Evolutionary conservation across 2,329 filamentous ascomycete genomes (phyloP).

Genomic region (Penicillium nordicum): DNA sequence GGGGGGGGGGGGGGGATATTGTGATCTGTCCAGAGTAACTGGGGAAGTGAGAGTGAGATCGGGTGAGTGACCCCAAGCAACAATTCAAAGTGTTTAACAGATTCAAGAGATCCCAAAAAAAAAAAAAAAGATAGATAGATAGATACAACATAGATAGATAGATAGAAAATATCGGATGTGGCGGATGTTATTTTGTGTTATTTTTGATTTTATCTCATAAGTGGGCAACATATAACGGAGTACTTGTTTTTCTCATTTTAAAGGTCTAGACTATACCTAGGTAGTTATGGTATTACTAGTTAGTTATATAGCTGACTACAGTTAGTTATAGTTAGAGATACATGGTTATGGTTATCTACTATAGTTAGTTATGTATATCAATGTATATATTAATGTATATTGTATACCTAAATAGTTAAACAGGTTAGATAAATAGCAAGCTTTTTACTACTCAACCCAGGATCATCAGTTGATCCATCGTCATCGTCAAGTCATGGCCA

Average conservation of each 20-base stretch:
- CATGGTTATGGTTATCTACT: no score
- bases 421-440: background rate
- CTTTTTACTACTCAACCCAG: background rate
- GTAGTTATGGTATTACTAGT: no score
- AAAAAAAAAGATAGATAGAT: background rate
- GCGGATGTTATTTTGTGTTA: slow-evolving; percentile 7
- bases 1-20: slow-evolving; percentile 9
- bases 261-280: no score
- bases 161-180: slow-evolving; percentile 4
- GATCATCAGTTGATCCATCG: background rate
- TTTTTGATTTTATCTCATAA: background rate
- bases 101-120: background rate
- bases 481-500: background rate
- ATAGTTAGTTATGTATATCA: no score
- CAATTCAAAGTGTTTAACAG: background rate
- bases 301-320: no score
- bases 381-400: background rate
- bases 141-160: background rate
- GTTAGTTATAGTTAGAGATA: no score
- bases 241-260: no score
- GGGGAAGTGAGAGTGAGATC: slow-evolving; percentile 20
- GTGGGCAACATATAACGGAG: no score
- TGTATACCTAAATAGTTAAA: background rate
- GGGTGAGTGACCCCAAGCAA: no score
- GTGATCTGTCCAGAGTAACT: slow-evolving; percentile 20